Percentiles rank a stretch among this genome's conserved stretches.
These are phyloP conservation scores for Leccinum longicurvipes DNA, from an alignment of 768 basidiomycete genomes.

Conservation along the genomic window DNA sequence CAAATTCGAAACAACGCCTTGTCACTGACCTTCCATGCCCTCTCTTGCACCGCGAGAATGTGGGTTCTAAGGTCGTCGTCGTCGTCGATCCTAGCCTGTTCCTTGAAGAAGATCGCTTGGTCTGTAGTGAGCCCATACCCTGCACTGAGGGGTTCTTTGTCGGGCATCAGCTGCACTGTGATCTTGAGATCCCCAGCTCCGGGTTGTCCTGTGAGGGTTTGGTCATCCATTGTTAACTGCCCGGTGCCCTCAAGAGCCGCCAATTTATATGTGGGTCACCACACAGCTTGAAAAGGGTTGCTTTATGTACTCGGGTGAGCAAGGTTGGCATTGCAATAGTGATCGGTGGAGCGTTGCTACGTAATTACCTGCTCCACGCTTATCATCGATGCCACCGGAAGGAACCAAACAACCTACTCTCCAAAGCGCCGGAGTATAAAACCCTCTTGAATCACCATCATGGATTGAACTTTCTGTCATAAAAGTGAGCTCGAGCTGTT, in stretches of 20 bases:
- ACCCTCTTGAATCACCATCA: too few relatives aligned
- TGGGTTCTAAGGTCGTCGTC: slow-evolving; percentile 28
- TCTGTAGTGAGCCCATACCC: slow-evolving; percentile 9
- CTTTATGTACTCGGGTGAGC: too few relatives aligned
- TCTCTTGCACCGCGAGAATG: slow-evolving; percentile 28
- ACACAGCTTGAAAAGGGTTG: too few relatives aligned
- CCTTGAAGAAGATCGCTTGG: slow-evolving; percentile 28
- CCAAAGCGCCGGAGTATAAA: too few relatives aligned
- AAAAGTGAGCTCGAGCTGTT: too few relatives aligned
- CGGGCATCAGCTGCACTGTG: neutral
- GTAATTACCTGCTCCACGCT: neutral
- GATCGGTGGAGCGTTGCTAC: too few relatives aligned
- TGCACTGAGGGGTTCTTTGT: neutral
- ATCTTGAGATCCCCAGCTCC: slow-evolving; percentile 12
- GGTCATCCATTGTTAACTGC: neutral
- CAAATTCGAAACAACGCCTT: neutral
- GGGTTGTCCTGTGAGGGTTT: neutral
- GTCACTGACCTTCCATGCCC: slow-evolving; percentile 28
- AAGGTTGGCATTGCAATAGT: neutral
- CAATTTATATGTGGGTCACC: neutral
- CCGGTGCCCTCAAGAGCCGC: too few relatives aligned
- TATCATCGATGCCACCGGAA: too few relatives aligned
- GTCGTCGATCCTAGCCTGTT: slow-evolving; percentile 27
- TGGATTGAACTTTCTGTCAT: too few relatives aligned
- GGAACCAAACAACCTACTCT: too few relatives aligned